Evolutionary conservation across 441 rosid genomes (phyloP).

Genomic region (Populus hybrid): DNA sequence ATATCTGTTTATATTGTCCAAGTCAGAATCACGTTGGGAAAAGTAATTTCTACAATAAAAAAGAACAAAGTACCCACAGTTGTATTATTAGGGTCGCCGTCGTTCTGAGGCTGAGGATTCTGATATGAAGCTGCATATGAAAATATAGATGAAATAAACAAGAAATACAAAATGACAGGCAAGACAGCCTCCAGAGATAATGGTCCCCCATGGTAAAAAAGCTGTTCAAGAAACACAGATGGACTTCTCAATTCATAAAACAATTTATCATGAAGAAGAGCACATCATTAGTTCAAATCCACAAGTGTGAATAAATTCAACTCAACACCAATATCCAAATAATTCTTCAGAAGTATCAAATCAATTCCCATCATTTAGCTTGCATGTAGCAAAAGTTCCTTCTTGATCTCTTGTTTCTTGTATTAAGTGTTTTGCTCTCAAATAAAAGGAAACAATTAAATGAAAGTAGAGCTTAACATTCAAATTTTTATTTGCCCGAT

Average conservation of each 20-base stretch:
- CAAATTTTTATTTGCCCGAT: neutral
- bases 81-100: slow-evolving; percentile 83
- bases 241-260: neutral
- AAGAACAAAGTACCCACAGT: slow-evolving; percentile 59
- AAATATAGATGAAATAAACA: slow-evolving; percentile 20
- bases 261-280: neutral
- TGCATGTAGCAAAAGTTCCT: neutral
- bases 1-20: slow-evolving; percentile 47
- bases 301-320: neutral
- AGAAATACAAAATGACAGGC: neutral
- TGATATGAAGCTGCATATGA: slow-evolving; percentile 71
- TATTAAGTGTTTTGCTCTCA: neutral
- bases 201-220: neutral
- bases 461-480: neutral
- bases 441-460: neutral
- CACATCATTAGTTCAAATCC: neutral
- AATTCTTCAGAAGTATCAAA: no score
- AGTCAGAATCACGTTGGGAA: neutral
- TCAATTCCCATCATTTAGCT: neutral
- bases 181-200: neutral
- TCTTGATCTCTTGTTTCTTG: neutral
- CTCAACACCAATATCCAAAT: neutral
- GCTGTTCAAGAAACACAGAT: neutral
- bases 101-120: slow-evolving; percentile 53
- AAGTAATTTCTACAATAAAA: neutral